phyloP scores from a whole-genome alignment of 2,329 filamentous ascomycete species.

The Geoglossum cookeanum region DNA sequence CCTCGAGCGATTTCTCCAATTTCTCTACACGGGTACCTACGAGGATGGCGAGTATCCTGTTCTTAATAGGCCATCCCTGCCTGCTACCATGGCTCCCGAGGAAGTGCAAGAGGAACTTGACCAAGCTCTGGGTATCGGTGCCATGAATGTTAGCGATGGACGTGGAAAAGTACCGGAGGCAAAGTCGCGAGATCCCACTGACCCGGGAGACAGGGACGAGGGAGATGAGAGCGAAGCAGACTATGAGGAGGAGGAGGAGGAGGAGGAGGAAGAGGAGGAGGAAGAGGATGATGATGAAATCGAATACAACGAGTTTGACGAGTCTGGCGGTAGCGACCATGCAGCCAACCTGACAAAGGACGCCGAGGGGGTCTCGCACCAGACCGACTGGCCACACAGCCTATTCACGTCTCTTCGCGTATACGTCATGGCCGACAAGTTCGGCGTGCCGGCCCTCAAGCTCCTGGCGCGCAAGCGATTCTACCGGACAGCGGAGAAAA shows the following conservation, averaged over 20 bases:
- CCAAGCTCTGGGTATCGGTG: background rate
- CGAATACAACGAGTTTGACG: too few species aligned
- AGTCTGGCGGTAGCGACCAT: background rate
- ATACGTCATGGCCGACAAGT: constrained; percentile 22
- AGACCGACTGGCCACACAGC: constrained; percentile 4
- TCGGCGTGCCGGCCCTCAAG: constrained; percentile 17
- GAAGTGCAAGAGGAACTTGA: background rate
- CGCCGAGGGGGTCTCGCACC: constrained; percentile 4
- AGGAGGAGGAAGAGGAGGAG: too few species aligned
- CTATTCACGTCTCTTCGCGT: constrained; percentile 12
- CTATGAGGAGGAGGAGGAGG: too few species aligned
- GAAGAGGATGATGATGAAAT: too few species aligned
- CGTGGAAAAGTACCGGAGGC: background rate
- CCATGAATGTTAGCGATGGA: too few species aligned
- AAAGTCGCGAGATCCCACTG: background rate
- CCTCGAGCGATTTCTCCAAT: constrained; percentile 15
- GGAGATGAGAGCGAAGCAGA: too few species aligned
- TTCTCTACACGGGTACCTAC: constrained; percentile 15
- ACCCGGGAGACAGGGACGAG: too few species aligned
- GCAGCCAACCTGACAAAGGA: background rate
- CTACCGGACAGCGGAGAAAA: constrained; percentile 11
- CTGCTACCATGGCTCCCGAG: constrained; percentile 3
- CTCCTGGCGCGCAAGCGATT: constrained; percentile 17
- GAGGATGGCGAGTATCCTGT: constrained; percentile 4
- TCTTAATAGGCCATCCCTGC: background rate